phyloP scores from a whole-genome alignment of 2,329 filamentous ascomycete genomes.

The Grosmannia clavigera region DNA sequence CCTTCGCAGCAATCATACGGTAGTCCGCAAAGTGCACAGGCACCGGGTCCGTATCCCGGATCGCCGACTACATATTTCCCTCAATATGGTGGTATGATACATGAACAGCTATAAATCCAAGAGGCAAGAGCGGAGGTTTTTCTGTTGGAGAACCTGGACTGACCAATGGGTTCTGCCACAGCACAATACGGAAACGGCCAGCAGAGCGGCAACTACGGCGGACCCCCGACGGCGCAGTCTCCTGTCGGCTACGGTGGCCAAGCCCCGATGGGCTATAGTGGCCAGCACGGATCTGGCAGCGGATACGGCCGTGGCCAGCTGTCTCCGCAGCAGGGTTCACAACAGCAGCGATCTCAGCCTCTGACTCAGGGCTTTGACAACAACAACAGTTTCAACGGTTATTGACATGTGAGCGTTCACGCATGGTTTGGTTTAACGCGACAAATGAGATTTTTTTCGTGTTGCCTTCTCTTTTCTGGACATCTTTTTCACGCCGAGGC shows the following conservation, averaged over 20 bases:
- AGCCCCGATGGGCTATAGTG: conserved; percentile 60
- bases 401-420: conserved; percentile 2
- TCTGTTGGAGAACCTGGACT: background rate
- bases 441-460: conserved; percentile 3
- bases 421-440: conserved; percentile 2
- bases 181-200: conserved; percentile 36
- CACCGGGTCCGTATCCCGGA: conserved; percentile 55
- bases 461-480: background rate
- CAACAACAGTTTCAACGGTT: conserved; percentile 2
- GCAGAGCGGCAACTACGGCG: conserved; percentile 50
- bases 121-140: conserved; percentile 32
- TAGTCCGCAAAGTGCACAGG: conserved; percentile 63
- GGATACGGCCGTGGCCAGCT: background rate
- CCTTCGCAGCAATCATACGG: conserved; percentile 55
- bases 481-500: background rate
- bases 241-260: conserved; percentile 52
- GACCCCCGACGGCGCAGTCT: conserved; percentile 43
- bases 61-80: conserved; percentile 79
- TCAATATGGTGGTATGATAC: conserved; percentile 65
- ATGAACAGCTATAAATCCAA: conserved; percentile 43
- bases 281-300: conserved; percentile 64
- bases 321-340: background rate
- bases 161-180: conserved; percentile 1
- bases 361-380: conserved; percentile 1
- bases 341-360: background rate